Evolutionary conservation across 163 green algal species (phyloP).

Genomic region (Scenedesmus sp.): DNA sequence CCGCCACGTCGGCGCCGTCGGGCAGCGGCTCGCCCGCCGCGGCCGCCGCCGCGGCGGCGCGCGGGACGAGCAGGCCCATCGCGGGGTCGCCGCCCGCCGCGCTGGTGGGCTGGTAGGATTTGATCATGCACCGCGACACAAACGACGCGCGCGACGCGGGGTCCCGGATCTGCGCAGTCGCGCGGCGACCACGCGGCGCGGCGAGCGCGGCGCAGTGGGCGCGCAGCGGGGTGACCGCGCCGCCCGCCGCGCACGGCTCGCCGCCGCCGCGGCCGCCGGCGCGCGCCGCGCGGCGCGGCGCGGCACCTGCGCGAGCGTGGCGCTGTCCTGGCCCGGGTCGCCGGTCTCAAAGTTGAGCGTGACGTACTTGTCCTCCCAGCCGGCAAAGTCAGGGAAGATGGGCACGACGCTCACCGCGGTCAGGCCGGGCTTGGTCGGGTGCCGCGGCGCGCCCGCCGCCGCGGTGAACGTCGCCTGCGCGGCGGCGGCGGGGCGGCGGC

Average conservation of each 20-base stretch:
- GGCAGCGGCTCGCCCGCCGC: not conserved
- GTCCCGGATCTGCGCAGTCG: constrained; percentile 1
- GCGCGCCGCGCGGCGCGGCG: not conserved
- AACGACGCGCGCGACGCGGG: constrained; percentile 2
- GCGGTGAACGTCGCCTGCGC: constrained; percentile 65
- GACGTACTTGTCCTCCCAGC: constrained; percentile 45
- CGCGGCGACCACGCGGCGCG: not conserved
- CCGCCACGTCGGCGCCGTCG: not conserved
- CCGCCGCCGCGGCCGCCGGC: not conserved
- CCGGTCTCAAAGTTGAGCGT: constrained; percentile 35
- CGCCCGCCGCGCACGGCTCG: not conserved
- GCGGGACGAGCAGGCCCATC: constrained; percentile 36
- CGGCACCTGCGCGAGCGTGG: constrained; percentile 11
- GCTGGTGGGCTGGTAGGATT: constrained; percentile 44
- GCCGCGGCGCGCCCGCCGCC: constrained; percentile 47
- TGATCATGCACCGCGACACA: constrained; percentile 38
- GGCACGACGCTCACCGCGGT: constrained; percentile 54
- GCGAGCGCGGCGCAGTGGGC: too few species aligned
- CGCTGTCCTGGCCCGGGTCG: constrained; percentile 40
- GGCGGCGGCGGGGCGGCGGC: not conserved
- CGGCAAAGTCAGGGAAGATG: constrained; percentile 45
- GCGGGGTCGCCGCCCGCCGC: constrained; percentile 7
- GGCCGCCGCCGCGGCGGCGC: constrained; percentile 9
- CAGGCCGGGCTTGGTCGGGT: constrained; percentile 61
- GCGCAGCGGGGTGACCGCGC: not conserved